Conservation (phyloP, 164 flowering plant species). For the Tinospora cordifolia region DNA sequence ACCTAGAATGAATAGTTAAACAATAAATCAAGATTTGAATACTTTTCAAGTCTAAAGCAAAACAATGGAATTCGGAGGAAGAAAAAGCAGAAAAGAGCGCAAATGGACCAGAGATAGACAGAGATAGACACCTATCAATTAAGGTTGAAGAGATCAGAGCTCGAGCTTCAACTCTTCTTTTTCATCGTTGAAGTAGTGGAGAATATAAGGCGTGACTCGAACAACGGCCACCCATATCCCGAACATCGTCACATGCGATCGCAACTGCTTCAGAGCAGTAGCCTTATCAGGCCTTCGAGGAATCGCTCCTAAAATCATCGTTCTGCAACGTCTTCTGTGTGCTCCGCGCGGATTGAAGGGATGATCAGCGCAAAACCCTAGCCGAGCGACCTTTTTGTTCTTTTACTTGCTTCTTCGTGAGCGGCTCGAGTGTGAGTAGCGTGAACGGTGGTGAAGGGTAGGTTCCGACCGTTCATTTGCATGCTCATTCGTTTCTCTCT, state of each 20-base stretch:
- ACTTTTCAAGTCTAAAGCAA: too few species aligned
- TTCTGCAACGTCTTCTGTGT: neutral
- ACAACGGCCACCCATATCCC: slow-evolving; percentile 51
- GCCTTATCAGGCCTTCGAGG: slow-evolving; percentile 73
- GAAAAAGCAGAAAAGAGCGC: neutral
- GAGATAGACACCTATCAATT: neutral
- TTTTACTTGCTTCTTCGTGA: too few species aligned
- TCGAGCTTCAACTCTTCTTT: slow-evolving; percentile 61
- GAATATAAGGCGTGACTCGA: slow-evolving; percentile 77
- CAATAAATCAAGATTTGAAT: too few species aligned
- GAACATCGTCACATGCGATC: slow-evolving; percentile 54
- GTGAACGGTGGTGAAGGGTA: too few species aligned
- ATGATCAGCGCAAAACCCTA: neutral
- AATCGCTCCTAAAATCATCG: slow-evolving; percentile 77
- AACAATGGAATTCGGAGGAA: neutral
- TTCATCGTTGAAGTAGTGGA: slow-evolving; percentile 50
- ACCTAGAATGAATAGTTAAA: too few species aligned
- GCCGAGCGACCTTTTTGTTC: neutral
- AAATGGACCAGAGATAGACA: neutral
- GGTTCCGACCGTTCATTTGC: too few species aligned
- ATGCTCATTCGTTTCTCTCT: too few species aligned
- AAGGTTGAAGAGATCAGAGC: slow-evolving; percentile 24
- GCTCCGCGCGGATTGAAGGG: neutral
- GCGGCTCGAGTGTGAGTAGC: too few species aligned
- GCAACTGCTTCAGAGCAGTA: slow-evolving; percentile 66